Evolutionary conservation across 495 filamentous ascomycete genomes (phyloP).

Genomic region (Saxophila tyrrhenica): DNA sequence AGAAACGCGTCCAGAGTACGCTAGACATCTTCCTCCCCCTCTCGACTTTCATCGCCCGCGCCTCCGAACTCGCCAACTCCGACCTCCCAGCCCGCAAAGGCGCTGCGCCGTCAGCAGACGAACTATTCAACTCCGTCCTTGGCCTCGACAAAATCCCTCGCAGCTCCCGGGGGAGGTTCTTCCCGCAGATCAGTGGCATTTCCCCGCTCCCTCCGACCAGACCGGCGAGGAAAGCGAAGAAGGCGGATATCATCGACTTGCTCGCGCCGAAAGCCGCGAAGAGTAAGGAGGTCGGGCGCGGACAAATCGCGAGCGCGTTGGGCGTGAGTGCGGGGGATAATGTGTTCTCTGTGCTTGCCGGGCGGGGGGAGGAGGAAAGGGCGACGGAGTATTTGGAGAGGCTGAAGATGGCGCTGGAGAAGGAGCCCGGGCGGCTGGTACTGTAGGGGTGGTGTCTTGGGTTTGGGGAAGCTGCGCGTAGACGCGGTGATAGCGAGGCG

Average conservation of each 20-base stretch:
- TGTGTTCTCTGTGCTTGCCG: slow-evolving; percentile 67
- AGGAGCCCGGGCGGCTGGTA: slow-evolving; percentile 69
- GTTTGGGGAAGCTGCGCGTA: too few species aligned
- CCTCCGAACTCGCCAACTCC: slow-evolving; percentile 75
- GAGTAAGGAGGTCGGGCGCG: slow-evolving; percentile 19
- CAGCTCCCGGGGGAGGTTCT: slow-evolving; percentile 47
- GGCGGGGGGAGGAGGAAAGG: slow-evolving; percentile 64
- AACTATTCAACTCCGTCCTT: slow-evolving; percentile 81
- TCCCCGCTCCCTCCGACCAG: slow-evolving; percentile 27
- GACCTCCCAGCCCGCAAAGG: slow-evolving; percentile 56
- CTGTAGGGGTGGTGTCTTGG: too few species aligned
- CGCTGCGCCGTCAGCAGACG: slow-evolving; percentile 55
- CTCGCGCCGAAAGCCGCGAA: slow-evolving; percentile 41
- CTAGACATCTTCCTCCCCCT: slow-evolving; percentile 72
- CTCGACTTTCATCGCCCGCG: slow-evolving; percentile 75
- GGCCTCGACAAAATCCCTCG: slow-evolving; percentile 52
- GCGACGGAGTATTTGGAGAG: slow-evolving; percentile 71
- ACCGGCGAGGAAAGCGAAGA: slow-evolving; percentile 26
- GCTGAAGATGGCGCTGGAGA: slow-evolving; percentile 69
- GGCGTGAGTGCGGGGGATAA: slow-evolving; percentile 45
- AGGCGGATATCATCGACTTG: slow-evolving; percentile 66
- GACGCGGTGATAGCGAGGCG: too few species aligned
- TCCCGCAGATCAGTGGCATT: slow-evolving; percentile 62
- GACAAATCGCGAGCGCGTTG: slow-evolving; percentile 16
- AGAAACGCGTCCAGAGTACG: slow-evolving; percentile 62